Evolutionary conservation across 305 asterid species (phyloP).

Genomic region (Fraxinus albicans): DNA sequence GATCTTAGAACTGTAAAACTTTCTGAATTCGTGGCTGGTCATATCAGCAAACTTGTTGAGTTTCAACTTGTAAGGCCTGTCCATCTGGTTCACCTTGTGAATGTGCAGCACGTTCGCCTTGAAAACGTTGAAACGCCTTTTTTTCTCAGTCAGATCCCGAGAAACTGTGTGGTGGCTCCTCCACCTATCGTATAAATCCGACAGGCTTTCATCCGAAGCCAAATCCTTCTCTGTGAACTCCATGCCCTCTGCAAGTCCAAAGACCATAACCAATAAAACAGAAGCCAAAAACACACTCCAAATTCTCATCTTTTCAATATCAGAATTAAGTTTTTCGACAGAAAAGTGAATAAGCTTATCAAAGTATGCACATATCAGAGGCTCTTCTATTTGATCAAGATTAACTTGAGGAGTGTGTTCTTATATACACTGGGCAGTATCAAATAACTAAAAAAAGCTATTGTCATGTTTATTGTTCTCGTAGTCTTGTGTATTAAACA

Average conservation of each 20-base stretch:
- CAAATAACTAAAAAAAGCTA: background rate
- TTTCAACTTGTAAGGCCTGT: conserved; percentile 73
- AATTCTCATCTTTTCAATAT: conserved; percentile 13
- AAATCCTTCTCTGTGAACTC: conserved; percentile 71
- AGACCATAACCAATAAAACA: conserved; percentile 34
- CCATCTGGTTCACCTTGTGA: conserved; percentile 64
- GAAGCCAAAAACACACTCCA: conserved; percentile 36
- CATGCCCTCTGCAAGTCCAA: conserved; percentile 45
- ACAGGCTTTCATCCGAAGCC: conserved; percentile 62
- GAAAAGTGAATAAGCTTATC: background rate
- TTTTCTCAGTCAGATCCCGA: conserved; percentile 57
- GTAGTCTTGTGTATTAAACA: background rate
- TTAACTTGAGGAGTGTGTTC: background rate
- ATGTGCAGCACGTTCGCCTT: conserved; percentile 61
- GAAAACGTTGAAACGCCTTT: conserved; percentile 74
- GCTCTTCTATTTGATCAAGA: background rate
- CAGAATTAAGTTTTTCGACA: background rate
- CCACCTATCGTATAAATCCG: conserved; percentile 72
- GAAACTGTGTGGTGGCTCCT: conserved; percentile 70
- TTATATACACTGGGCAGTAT: background rate
- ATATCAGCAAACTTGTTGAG: conserved; percentile 76
- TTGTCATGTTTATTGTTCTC: background rate
- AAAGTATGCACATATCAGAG: background rate
- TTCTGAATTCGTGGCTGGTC: conserved; percentile 71
- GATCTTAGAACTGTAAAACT: conserved; percentile 56